Evolutionary conservation across 2,329 filamentous ascomycete genomes (phyloP), one percentile per base, ranked within the genome.

Genomic region (Blastomyces percursus): DNA sequence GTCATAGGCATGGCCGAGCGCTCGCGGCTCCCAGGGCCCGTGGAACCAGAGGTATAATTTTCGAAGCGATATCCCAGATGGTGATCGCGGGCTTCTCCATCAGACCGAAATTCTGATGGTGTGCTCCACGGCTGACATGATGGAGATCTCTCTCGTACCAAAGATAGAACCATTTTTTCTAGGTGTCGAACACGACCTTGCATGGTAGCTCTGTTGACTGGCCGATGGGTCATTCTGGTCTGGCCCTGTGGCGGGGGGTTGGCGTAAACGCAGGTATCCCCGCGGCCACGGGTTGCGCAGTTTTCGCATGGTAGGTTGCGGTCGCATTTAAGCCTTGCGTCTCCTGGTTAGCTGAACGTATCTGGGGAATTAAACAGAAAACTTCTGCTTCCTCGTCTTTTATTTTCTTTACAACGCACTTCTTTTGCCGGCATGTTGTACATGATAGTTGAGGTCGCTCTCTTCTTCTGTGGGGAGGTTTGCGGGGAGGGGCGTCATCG

Each of bases 171-270:
- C 14, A 42, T 32, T 14, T 54, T 32, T 24, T 54, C 59, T n/a
- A 61, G 38, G 35, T 51, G 44, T 48, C 14, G 30, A 27, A 61
- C 59, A n/a, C 30, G 59, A 16, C 38, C 24, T 48, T 61, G 46
- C 59, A 61, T 27, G 19, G 76, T 96, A 91, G 81, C 96, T 91
- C 60, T 92, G 90, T 69, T 82, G 80, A 62, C 82, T 81, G 54
- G 54, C 35, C 54, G 40, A 24, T 64, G 52, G 77, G 77, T 60
- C 76, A 76, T 42, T 78, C 79, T 62, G 76, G 76, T 19, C 35
- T 57, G 55, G 14, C 55, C 55, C 11, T 76, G 74, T 21, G 75
- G 74, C 44, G 52, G 80, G 77, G 63, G 77, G 75, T 56, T 75
- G 72, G 63, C 70, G 66, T 84, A 84, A 65, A 75, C 78, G 73